phyloP scores from a whole-genome alignment of 257 asterid genomes.

The Gentiana straminea region DNA sequence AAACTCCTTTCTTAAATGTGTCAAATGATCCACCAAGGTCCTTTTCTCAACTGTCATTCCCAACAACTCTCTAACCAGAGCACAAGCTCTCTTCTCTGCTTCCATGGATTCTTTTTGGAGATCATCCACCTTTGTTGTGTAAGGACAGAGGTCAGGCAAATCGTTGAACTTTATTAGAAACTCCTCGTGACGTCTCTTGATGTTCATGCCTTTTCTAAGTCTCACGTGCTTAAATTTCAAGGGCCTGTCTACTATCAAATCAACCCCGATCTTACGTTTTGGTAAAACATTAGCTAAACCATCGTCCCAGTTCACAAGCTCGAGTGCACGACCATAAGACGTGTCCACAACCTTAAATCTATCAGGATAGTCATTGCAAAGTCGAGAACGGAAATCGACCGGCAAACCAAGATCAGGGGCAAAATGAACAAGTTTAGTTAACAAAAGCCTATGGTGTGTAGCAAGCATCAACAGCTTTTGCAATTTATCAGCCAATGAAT shows the following conservation, averaged over 20 bases:
- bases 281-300: slow-evolving; percentile 43
- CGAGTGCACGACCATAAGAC: slow-evolving; percentile 84
- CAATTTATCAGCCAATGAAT: slow-evolving; percentile 50
- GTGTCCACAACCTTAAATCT: slow-evolving; percentile 70
- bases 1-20: slow-evolving; percentile 87
- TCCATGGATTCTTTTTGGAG: slow-evolving; percentile 48
- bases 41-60: slow-evolving; percentile 83
- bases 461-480: slow-evolving; percentile 90
- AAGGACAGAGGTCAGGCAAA: slow-evolving; percentile 63
- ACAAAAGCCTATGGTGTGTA: slow-evolving; percentile 56
- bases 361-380: slow-evolving; percentile 73
- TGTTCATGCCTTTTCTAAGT: slow-evolving; percentile 69
- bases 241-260: slow-evolving; percentile 79
- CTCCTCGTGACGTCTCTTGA: slow-evolving; percentile 66
- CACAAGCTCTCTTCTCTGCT: slow-evolving; percentile 92
- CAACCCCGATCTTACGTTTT: slow-evolving; percentile 26
- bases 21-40: slow-evolving; percentile 90
- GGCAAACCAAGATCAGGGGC: slow-evolving; percentile 87
- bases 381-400: slow-evolving; percentile 61
- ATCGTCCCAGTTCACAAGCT: slow-evolving; percentile 71
- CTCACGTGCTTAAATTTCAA: slow-evolving; percentile 65
- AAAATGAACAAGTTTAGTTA: slow-evolving; percentile 71
- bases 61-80: slow-evolving; percentile 72
- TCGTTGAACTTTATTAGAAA: slow-evolving; percentile 56
- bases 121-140: slow-evolving; percentile 36